Conservation (phyloP, 129 eudicot species). For the Gnaphalium uliginosum region DNA sequence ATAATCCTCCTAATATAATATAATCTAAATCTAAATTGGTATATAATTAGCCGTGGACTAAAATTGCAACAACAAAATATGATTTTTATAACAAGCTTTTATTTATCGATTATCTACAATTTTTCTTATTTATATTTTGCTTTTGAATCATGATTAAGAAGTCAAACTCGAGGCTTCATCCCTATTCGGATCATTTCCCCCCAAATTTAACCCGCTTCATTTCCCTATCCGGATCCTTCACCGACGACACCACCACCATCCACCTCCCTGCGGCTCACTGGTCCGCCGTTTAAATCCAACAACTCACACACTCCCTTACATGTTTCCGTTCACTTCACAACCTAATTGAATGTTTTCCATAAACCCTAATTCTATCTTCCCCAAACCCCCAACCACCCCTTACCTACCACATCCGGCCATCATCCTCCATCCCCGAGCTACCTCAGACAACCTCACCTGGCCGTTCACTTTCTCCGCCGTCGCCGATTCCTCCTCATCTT, state of each 20-base stretch:
- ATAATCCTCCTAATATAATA: too few relatives aligned
- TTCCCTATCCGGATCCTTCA: conserved; percentile 31
- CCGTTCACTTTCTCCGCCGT: conserved; percentile 43
- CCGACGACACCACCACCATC: conserved; percentile 17
- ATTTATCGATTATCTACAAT: too few relatives aligned
- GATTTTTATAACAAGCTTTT: too few relatives aligned
- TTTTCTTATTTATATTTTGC: too few relatives aligned
- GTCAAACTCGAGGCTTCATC: background rate
- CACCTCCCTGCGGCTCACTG: conserved; percentile 7
- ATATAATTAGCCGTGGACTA: too few relatives aligned
- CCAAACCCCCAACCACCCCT: conserved; percentile 38
- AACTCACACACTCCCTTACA: conserved; percentile 7
- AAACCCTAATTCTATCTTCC: conserved; percentile 56
- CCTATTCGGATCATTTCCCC: conserved; percentile 25
- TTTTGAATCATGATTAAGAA: too few relatives aligned
- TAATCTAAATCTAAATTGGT: too few relatives aligned
- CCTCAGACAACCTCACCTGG: conserved; percentile 40
- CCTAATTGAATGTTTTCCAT: conserved; percentile 58
- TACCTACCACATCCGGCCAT: conserved; percentile 35
- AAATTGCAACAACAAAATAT: too few relatives aligned
- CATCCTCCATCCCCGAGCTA: conserved; percentile 51
- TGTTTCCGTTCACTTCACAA: background rate
- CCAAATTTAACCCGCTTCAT: conserved; percentile 37
- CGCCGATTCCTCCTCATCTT: conserved; percentile 25
- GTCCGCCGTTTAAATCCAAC: background rate